Evolutionary conservation across 148 eudicot species (phyloP), one percentile per base, ranked within the genome.

Genomic region (Hydrangea macrophylla): DNA sequence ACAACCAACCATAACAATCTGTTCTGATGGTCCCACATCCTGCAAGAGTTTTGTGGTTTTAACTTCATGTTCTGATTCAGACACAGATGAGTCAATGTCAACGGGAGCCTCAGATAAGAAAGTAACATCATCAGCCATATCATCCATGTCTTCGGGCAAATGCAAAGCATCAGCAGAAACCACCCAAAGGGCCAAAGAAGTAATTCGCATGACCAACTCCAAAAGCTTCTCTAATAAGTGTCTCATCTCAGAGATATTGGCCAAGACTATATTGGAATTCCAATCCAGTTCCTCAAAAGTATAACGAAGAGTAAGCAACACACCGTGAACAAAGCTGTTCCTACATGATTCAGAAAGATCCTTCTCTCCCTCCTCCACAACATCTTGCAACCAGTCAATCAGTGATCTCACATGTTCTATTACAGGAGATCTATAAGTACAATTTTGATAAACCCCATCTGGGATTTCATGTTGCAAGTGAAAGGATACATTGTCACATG

Each of bases 1-100:
- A 74, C 97, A 90, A 63, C 99, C 96, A 78, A 94, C 99, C 99
- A 94, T 94, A 25, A 94, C 88, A 83, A 87, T 86, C 86, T 94
- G 99, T 60, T 82, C 95, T 60, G 89, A 68, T 66, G 85, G 85
- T 62, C 82, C 67, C 31, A 62, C 82, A 62, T 81, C 88, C 59
- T 51, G 80, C 66, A 56, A 66, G 53, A 39, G 50, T 67, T 80
- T 76, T 56, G 68, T 27, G 60, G 57, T 82, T 79, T 77, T 60
- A 36, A 60, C 76, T 8, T 82, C 88, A 25, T 54, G 56, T 42
- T 72, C 85, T 7, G 58, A 58, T n/a, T 39, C 35, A 55, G 74
- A 58, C 18, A 50, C 81, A 32, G 81, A 58, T 27, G 42, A 59
- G 73, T 54, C 85, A 37, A 61, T 48, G 11, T 76, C 90, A 78